Percentiles rank a stretch among this genome's conserved stretches.
Evolutionary conservation across 2,329 filamentous ascomycete genomes (phyloP).

Genomic region (Rhytidhysteron rufulum): DNA sequence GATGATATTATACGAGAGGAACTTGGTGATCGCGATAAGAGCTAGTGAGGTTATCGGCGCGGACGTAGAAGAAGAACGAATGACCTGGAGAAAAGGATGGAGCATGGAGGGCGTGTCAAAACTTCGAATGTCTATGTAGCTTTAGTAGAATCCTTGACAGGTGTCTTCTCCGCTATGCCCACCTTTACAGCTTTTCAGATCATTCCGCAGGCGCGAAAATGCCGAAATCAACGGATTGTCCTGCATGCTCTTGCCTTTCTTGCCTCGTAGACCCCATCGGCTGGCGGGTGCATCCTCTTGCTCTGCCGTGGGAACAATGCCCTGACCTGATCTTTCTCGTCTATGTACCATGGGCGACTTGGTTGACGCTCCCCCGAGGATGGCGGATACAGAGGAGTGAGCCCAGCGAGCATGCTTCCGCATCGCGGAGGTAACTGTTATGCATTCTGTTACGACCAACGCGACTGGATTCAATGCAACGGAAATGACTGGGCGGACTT

Average conservation of each 20-base stretch:
- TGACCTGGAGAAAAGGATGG: conserved; percentile 92
- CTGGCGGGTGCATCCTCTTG: conserved; percentile 61
- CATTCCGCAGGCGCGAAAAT: conserved; percentile 83
- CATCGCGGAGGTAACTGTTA: conserved; percentile 96
- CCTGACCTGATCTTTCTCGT: conserved; percentile 31
- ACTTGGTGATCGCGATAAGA: conserved; percentile 89
- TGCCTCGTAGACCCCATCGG: conserved; percentile 88
- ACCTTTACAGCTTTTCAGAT: conserved; percentile 83
- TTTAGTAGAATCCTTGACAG: conserved; percentile 16
- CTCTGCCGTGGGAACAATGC: conserved; percentile 27
- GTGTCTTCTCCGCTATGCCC: conserved; percentile 6
- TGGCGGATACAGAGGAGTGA: conserved; percentile 93
- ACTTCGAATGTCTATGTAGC: conserved; percentile 65
- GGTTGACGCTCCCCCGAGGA: conserved; percentile 70
- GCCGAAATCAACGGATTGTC: conserved; percentile 95
- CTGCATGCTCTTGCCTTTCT: conserved; percentile 95
- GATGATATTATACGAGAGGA: conserved; percentile 92
- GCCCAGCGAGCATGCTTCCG: conserved; percentile 96
- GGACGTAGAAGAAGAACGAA: conserved; percentile 86
- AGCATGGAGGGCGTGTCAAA: conserved; percentile 90
- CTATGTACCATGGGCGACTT: conserved; percentile 36
- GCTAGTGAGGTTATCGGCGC: conserved; percentile 95
- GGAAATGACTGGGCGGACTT: conserved; percentile 47
- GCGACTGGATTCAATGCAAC: conserved; percentile 89
- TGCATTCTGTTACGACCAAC: conserved; percentile 96